phyloP scores from a whole-genome alignment of 2,329 filamentous ascomycete genomes.

The Trichoderma aggressivum region DNA sequence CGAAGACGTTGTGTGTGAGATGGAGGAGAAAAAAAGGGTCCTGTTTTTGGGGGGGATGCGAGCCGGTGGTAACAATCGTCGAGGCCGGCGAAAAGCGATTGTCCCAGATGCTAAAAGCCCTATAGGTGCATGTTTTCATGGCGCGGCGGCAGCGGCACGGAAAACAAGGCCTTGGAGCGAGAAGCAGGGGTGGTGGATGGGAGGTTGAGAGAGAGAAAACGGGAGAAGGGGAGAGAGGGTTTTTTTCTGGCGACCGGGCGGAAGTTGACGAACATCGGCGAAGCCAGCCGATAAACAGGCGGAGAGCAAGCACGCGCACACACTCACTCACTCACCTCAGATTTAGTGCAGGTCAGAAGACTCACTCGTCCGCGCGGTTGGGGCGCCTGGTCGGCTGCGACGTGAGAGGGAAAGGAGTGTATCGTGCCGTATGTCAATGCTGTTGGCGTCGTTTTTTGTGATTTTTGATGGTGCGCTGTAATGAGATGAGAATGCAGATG shows the following conservation, averaged over 20 bases:
- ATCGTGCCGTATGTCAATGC: background rate
- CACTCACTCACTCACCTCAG: background rate
- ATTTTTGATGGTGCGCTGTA: background rate
- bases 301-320: background rate
- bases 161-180: background rate
- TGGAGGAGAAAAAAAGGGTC: constrained; percentile 5
- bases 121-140: background rate
- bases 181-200: background rate
- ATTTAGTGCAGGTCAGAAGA: background rate
- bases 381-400: background rate
- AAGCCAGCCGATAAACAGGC: background rate
- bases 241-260: background rate
- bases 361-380: background rate
- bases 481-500: background rate
- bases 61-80: background rate
- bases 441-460: background rate
- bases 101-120: background rate
- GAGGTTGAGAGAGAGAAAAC: background rate
- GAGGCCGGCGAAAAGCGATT: background rate
- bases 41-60: background rate
- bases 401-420: background rate
- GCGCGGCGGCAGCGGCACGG: background rate
- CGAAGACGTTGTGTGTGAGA: background rate
- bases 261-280: background rate
- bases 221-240: background rate